Percentiles rank a stretch among this genome's conserved stretches.
Evolutionary conservation across 1,139 yeast species (phyloP).

Genomic region (Suhomyces coccinellae): DNA sequence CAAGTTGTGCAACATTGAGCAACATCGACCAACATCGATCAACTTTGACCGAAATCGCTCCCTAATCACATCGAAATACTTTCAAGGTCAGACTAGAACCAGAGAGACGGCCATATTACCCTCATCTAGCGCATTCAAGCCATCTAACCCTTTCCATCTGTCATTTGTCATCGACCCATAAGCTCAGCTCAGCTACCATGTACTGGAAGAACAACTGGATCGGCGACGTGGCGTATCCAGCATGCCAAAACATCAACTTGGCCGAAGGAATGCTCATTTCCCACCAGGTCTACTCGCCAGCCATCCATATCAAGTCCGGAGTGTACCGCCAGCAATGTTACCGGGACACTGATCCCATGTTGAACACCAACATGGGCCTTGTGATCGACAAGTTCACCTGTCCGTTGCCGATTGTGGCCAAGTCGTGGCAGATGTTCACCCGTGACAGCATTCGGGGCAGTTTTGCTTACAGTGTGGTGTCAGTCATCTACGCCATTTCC

Average conservation of each 20-base stretch:
- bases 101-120: too few relatives aligned
- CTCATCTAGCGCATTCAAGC: too few relatives aligned
- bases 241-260: constrained; percentile 34
- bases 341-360: constrained; percentile 39
- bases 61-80: too few relatives aligned
- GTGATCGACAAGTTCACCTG: constrained; percentile 27
- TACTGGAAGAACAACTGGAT: constrained; percentile 40
- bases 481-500: constrained; percentile 62
- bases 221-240: constrained; percentile 28
- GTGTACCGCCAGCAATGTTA: constrained; percentile 41
- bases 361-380: constrained; percentile 41
- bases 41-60: too few relatives aligned
- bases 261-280: constrained; percentile 40
- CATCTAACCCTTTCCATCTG: too few relatives aligned
- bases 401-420: constrained; percentile 40
- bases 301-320: constrained; percentile 26
- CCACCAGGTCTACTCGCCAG: constrained; percentile 22
- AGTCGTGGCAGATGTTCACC: constrained; percentile 45
- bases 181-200: constrained; percentile 21
- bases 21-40: too few relatives aligned
- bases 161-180: background rate
- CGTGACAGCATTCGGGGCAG: constrained; percentile 35
- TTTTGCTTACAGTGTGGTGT: constrained; percentile 57
- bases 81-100: too few relatives aligned
- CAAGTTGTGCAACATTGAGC: too few relatives aligned